Base-by-base conservation (phyloP, 2,329 filamentous ascomycete species). In the Neopestalotiopsis rosae region DNA sequence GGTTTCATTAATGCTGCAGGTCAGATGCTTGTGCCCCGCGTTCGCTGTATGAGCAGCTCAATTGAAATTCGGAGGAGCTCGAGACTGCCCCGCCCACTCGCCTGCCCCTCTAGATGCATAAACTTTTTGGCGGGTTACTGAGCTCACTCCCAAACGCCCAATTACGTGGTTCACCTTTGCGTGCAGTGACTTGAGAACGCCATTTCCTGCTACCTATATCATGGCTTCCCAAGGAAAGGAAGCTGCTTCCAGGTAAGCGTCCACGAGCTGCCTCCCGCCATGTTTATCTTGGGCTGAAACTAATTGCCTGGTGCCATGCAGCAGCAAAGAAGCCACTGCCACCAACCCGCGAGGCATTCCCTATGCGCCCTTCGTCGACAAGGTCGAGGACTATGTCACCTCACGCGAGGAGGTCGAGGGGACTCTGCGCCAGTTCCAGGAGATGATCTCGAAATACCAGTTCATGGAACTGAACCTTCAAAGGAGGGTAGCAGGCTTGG, bases 391-490 rank as follows among this genome's bases (percentile, higher is more conserved):
- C 83, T 97, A 95, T 85, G 91, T 96, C 69, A 86, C 92, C 59
- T 90, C 92, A 57, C 89, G 93, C 67, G 89, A 89, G 49, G 92
- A 97, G 77, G 94, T 96, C 74, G 94, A 97, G 79, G 85, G 87
- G 61, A 95, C 93, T 17, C 85, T 97, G 77, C 91, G 92, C 78
- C 94, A 88, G 80, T 97, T 97, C 80, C 93, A 95, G 79, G 94
- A 97, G 85, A 96, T 97, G 93, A 97, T 97, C 73, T 94, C 93
- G 75, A 99, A 99, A 87, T 99, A 99, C 85, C 96, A 98, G 81
- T 99, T 98, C 84, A 99, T 99, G 96, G 94, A 98, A 83, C 86
- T 92, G 79, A 98, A 97, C 81, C 93, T 96, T 69, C 92, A 97
- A 80, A 89, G 94, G 72, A 89, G 96, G 62, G 91, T 93, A 66